Conservation (phyloP, 2,329 filamentous ascomycete species). For the Alternaria rosae region DNA sequence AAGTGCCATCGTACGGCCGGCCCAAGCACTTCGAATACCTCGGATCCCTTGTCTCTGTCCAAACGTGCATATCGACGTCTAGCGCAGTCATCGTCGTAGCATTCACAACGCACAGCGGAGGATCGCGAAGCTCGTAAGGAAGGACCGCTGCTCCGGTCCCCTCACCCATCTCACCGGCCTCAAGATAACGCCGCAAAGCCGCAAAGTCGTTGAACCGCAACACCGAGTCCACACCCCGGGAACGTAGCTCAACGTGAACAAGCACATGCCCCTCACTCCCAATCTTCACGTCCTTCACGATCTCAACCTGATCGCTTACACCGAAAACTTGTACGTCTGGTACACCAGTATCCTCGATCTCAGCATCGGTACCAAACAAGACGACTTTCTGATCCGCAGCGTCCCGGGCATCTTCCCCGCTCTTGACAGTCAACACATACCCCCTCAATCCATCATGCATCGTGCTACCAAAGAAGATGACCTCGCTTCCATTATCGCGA, state of each 20-base stretch:
- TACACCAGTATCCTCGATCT: conserved; percentile 5
- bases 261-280: conserved; percentile 9
- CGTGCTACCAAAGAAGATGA: conserved; percentile 28
- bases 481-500: not conserved
- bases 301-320: not conserved
- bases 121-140: conserved; percentile 4
- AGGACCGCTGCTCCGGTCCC: not conserved
- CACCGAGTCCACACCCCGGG: not conserved
- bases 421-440: conserved; percentile 6
- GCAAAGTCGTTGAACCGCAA: conserved; percentile 5
- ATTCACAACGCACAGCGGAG: conserved; percentile 15
- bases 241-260: not conserved
- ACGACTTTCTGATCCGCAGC: conserved; percentile 7
- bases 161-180: not conserved
- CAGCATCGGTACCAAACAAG: conserved; percentile 18
- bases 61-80: conserved; percentile 20
- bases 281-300: conserved; percentile 17
- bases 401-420: not conserved
- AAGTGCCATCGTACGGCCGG: conserved; percentile 15
- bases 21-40: conserved; percentile 37
- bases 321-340: conserved; percentile 2
- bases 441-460: conserved; percentile 34
- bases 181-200: not conserved
- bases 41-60: conserved; percentile 32
- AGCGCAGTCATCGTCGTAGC: conserved; percentile 35